Evolutionary conservation across 176 grass and related monocot species (phyloP).

Genomic region (Leersia perrieri): DNA sequence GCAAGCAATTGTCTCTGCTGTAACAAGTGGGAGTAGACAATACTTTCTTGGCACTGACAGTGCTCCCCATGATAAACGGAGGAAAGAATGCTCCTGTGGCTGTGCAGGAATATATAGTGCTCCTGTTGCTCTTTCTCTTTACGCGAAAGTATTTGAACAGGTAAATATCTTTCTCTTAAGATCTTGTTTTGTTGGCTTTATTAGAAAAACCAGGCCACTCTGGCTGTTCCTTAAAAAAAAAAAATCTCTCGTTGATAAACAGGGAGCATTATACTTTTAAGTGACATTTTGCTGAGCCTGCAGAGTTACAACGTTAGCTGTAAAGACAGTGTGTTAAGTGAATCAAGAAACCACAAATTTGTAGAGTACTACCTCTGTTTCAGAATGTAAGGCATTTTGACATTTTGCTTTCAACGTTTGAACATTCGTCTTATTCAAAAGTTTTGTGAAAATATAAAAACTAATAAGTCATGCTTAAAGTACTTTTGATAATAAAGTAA

Average conservation of each 20-base stretch:
- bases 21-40: constrained; percentile 79
- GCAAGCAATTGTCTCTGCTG: constrained; percentile 80
- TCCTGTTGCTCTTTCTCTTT: constrained; percentile 84
- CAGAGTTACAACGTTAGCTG: background rate
- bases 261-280: background rate
- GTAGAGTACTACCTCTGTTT: too few species aligned
- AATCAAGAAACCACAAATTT: background rate
- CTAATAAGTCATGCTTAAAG: too few species aligned
- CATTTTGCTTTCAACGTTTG: too few species aligned
- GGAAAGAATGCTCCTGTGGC: constrained; percentile 88
- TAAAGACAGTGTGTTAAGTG: background rate
- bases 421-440: too few species aligned
- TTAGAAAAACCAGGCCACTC: too few species aligned
- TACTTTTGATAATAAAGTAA: too few species aligned
- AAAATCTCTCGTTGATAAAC: background rate
- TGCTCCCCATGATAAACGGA: constrained; percentile 77
- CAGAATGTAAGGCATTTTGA: too few species aligned
- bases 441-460: too few species aligned
- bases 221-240: too few species aligned
- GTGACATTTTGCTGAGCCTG: background rate
- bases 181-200: too few species aligned
- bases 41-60: constrained; percentile 96
- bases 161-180: constrained; percentile 41
- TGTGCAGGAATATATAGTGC: constrained; percentile 95
- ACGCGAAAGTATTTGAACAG: constrained; percentile 91